These are phyloP conservation scores for Umbilicaria muhlenbergii DNA, from an alignment of 495 filamentous ascomycete species.

Conservation along the genomic window DNA sequence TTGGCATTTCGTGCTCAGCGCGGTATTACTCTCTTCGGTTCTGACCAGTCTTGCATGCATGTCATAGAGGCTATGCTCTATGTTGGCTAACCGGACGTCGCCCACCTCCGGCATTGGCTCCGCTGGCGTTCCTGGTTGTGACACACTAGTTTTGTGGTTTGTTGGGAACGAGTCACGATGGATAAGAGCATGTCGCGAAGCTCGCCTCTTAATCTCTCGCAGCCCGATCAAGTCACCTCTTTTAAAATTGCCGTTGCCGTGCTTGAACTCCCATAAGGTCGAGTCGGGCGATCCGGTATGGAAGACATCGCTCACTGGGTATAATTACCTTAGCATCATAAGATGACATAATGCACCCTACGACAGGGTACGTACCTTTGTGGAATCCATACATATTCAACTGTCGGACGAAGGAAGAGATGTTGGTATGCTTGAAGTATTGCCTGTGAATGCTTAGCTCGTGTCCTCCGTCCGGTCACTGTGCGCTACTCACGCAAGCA, in stretches of 20 bases:
- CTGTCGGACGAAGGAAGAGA: slow-evolving; percentile 94
- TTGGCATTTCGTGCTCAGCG: slow-evolving; percentile 67
- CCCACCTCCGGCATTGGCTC: slow-evolving; percentile 60
- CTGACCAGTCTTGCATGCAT: slow-evolving; percentile 58
- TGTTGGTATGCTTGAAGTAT: slow-evolving; percentile 99
- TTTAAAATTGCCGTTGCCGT: slow-evolving; percentile 95
- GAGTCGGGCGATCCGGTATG: slow-evolving; percentile 93
- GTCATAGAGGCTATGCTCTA: slow-evolving; percentile 77
- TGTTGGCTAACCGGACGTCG: slow-evolving; percentile 55
- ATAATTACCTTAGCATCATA: too few species aligned
- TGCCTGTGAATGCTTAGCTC: slow-evolving; percentile 31
- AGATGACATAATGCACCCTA: not conserved
- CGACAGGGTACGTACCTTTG: slow-evolving; percentile 54
- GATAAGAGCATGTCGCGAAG: slow-evolving; percentile 89
- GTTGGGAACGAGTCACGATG: slow-evolving; percentile 82
- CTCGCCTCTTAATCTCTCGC: slow-evolving; percentile 89
- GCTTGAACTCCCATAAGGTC: slow-evolving; percentile 97
- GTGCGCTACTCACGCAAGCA: slow-evolving; percentile 60
- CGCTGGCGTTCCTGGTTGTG: slow-evolving; percentile 70
- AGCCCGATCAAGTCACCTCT: slow-evolving; percentile 82
- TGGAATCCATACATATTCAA: slow-evolving; percentile 99
- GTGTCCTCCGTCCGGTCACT: not conserved
- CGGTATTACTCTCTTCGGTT: slow-evolving; percentile 68
- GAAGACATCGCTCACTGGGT: slow-evolving; percentile 90
- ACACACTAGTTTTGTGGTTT: slow-evolving; percentile 50